Evolutionary conservation across 345 rosid genomes (phyloP), one percentile per base, ranked within the genome.

Genomic region (Corymbia maculata): DNA sequence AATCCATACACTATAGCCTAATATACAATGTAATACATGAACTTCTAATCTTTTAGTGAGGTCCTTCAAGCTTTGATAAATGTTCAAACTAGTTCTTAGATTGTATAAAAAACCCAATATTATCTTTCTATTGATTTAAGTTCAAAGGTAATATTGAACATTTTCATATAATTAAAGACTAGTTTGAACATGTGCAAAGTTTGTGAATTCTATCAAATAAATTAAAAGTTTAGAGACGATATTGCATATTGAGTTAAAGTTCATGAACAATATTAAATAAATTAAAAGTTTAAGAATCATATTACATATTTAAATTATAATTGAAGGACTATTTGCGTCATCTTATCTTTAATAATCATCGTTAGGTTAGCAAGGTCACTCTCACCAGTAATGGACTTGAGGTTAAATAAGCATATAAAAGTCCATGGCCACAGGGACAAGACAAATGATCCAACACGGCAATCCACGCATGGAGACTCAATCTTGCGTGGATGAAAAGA

Each of bases 401-500:
- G 75, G 42, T 64, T 64, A 64, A 28, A 64, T 30, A 64, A 64
- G 75, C 42, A 7, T 14, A 64, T 64, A 13, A 64, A 64, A 64
- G 75, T 64, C 3, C n/a, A 42, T 64, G 42, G 75, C 75, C 45
- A 57, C 55, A 1, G 64, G 49, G 17, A 42, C 87, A 86, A 79
- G 88, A 87, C 91, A 85, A 70, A 88, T 42, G 13, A 21, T 88
- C 90, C 89, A 28, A 89, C 91, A 70, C 68, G 85, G 90, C 91
- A 88, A 59, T 28, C 42, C 75, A 16, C 75, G 8, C 75, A 64
- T n/a, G 42, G 75, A 64, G 42, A n/a, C 42, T 64, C 75, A 64
- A 36, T 9, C 75, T 47, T 84, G 89, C 88, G 68, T 87, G 89
- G 90, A 44, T 44, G 87, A 75, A 55, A 22, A 50, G 89, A 85